Evolutionary conservation across 495 filamentous ascomycete genomes (phyloP).

Genomic region (Aspergillus avenaceus): DNA sequence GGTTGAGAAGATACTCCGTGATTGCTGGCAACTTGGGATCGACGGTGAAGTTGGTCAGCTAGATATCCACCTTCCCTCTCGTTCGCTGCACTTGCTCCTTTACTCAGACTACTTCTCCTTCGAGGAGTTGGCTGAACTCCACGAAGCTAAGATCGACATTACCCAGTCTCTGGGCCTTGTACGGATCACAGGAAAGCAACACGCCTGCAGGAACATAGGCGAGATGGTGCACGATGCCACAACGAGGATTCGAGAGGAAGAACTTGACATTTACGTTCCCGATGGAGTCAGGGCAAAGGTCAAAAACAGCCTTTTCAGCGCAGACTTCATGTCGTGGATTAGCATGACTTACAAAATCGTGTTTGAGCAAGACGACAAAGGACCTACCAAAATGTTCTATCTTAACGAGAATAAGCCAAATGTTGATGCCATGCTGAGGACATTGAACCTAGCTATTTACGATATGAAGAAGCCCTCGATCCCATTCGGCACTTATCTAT

Average conservation of each 20-base stretch:
- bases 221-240: constrained; percentile 40
- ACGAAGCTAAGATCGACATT: constrained; percentile 40
- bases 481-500: constrained; percentile 37
- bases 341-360: constrained; percentile 25
- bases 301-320: constrained; percentile 11
- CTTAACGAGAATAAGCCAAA: constrained; percentile 30
- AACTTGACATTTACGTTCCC: constrained; percentile 18
- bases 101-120: constrained; percentile 37
- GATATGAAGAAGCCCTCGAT: constrained; percentile 10
- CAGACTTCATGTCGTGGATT: constrained; percentile 33
- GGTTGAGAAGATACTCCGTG: constrained; percentile 36
- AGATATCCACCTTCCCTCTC: constrained; percentile 31
- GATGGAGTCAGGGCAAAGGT: constrained; percentile 3
- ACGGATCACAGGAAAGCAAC: constrained; percentile 35
- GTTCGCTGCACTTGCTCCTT: constrained; percentile 23
- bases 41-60: constrained; percentile 37
- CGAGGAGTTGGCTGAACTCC: constrained; percentile 36
- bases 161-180: constrained; percentile 31
- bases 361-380: constrained; percentile 12
- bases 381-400: constrained; percentile 26
- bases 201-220: constrained; percentile 32
- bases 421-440: constrained; percentile 33
- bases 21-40: constrained; percentile 40
- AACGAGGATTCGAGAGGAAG: constrained; percentile 28
- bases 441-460: constrained; percentile 29